phyloP scores from a whole-genome alignment of 495 filamentous ascomycete species.

The Chaetomidium leptoderma region DNA sequence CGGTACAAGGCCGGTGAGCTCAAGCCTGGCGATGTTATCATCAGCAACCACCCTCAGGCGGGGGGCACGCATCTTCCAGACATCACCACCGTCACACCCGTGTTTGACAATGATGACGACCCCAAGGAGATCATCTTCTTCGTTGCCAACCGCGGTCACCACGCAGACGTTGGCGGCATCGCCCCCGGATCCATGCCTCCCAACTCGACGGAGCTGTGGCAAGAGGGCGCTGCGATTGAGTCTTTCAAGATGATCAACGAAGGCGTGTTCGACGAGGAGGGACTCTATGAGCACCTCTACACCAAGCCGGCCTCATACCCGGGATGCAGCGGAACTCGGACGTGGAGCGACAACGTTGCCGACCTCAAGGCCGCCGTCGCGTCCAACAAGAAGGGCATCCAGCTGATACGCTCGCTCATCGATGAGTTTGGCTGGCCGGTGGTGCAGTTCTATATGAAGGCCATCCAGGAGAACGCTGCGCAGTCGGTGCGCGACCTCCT shows the following conservation, averaged over 20 bases:
- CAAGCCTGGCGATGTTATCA: constrained; percentile 86
- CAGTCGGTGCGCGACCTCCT: constrained; percentile 76
- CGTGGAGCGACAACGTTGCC: constrained; percentile 88
- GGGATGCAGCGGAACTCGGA: constrained; percentile 84
- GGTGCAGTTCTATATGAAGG: constrained; percentile 93
- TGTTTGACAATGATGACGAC: constrained; percentile 71
- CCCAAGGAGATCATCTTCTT: constrained; percentile 97
- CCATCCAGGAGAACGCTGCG: constrained; percentile 91
- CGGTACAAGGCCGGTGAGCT: constrained; percentile 91
- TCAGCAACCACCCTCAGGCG: constrained; percentile 92
- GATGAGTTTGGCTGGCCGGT: constrained; percentile 84
- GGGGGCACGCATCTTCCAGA: constrained; percentile 80
- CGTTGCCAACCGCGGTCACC: constrained; percentile 89
- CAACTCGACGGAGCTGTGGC: constrained; percentile 84
- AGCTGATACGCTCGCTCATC: constrained; percentile 78
- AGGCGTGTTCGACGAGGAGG: constrained; percentile 82
- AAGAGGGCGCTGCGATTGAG: constrained; percentile 92
- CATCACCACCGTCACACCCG: constrained; percentile 90
- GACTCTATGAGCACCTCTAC: constrained; percentile 77
- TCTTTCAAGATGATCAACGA: constrained; percentile 90
- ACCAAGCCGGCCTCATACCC: constrained; percentile 78
- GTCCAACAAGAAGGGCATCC: constrained; percentile 93
- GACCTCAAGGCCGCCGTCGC: constrained; percentile 95
- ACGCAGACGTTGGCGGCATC: constrained; percentile 96
- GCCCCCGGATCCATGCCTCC: constrained; percentile 96